Evolutionary conservation across 2,329 filamentous ascomycete species (phyloP), one percentile per base, ranked within the genome.

Genomic region (Cytospora chrysosperma): DNA sequence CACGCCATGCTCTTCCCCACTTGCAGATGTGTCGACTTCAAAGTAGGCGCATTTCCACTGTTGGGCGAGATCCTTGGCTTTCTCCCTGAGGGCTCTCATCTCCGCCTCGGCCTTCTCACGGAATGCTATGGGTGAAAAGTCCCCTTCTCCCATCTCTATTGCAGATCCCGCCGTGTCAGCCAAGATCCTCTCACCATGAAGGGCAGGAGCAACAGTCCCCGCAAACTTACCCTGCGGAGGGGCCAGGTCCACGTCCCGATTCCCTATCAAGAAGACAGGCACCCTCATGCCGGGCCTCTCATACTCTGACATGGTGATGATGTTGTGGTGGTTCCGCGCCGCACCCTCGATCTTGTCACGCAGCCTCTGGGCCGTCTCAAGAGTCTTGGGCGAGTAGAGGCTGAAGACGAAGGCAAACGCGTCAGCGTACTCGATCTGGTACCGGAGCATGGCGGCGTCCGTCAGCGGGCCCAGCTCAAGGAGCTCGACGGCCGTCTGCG

Each of bases 331-430:
- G 32, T 66, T 66, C n/a, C 64, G 51, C 24, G 64, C 64, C 17
- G 57, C 54, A 15, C 64, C 40, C 32, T 57, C 57, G 37, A 66
- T 53, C 57, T 64, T 66, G 57, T 61, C 64, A 32, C 30, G 64
- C 61, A 66, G 58, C 61, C 54, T 61, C 50, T 61, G 57, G 13
- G 64, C 62, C 26, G 32, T 66, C 54, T 66, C 64, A 15, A 66
- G 64, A 50, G 64, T 64, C 49, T 57, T 60, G 28, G 61, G 54
- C 43, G 61, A 61, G 64, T 66, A 66, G 26, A 66, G 57, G 15
- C 64, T 66, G 64, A 66, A 66, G 12, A 66, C 64, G 27, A 66
- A 66, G 6, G 64, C 64, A 9, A 66, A 66, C 21, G 64, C 64
- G 27, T 66, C 64, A 15, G 64, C 64, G 27, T 66, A 66, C 61